Base-by-base conservation (phyloP, 495 filamentous ascomycete genomes). In the Sabuloglossum arenarium region DNA sequence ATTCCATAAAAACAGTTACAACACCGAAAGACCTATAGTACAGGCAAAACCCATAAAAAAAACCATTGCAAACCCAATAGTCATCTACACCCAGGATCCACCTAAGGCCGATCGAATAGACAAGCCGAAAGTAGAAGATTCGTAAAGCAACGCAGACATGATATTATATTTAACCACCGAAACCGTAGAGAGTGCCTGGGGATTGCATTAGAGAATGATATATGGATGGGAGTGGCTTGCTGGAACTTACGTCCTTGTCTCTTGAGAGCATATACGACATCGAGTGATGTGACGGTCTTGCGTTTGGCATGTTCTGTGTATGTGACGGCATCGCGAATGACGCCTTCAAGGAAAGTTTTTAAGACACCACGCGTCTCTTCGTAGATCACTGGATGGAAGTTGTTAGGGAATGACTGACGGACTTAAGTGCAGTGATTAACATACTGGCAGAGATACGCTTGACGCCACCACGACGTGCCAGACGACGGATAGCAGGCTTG, bases 311-410 rank as follows among this genome's bases (percentile, higher is more conserved):
- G 86, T 73, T 95, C 88, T 49, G 86, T 94, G 77, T 94, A 98
- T 66, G 91, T 66, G 61, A 70, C 69, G 25, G 70, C 71, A 57
- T 71, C 70, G 57, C 70, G 69, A 73, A 99, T 99, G 77, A 99
- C 93, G 78, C 90, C 88, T 78, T 99, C 93, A 66, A 99, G 88
- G 88, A 99, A 99, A 75, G 91, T 93, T 86, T 99, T 99, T 66
- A 99, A 85, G 66, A 99, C 93, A 82, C 91, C 88, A 70, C 93
- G 93, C 64, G 93, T 99, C 81, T 99, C 93, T 71, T 99, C 93
- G 81, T 99, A 99, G 84, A 99, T 90, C 78, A 85, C 78, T 71
- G 71, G 65, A 58, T 29, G 51, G 54, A 60, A 56, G 56, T 28
- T 28, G 14, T 39, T 39, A 39, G 34, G 16, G 24, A 27, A 12